Percentiles rank a stretch among this genome's conserved stretches.
These are phyloP conservation scores for Cladosporium sp. DNA, from an alignment of 2,329 filamentous ascomycete genomes.

Conservation along the genomic window DNA sequence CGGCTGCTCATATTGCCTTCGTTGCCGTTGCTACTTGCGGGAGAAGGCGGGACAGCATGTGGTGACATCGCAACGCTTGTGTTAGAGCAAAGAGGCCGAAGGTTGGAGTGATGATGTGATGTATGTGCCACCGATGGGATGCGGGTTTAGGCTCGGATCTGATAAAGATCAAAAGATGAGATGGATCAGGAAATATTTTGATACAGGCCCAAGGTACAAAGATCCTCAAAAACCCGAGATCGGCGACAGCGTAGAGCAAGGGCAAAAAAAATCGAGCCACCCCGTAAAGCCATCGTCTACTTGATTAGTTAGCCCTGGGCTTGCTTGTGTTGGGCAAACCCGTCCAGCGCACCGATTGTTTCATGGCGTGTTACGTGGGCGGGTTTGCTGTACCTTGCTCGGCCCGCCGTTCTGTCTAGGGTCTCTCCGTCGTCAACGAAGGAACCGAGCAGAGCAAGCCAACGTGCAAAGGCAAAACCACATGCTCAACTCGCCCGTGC, in stretches of 20 bases:
- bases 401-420: neutral
- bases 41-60: conserved; percentile 14
- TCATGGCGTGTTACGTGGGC: conserved; percentile 1
- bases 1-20: conserved; percentile 7
- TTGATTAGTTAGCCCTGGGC: conserved; percentile 11
- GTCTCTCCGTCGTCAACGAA: conserved; percentile 7
- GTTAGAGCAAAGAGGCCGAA: neutral
- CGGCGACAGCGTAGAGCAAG: conserved; percentile 6
- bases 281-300: neutral
- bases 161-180: conserved; percentile 11
- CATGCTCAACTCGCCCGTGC: conserved; percentile 9
- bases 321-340: conserved; percentile 10
- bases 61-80: conserved; percentile 16
- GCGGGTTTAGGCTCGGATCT: conserved; percentile 11
- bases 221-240: conserved; percentile 4
- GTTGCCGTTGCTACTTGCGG: conserved; percentile 6
- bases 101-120: conserved; percentile 9
- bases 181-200: conserved; percentile 3
- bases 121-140: neutral
- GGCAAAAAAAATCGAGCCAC: conserved; percentile 9
- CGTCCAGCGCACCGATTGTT: conserved; percentile 11
- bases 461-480: neutral
- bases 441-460: neutral
- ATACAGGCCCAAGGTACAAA: neutral
- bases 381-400: conserved; percentile 8